Conservation (phyloP, 1,284 basidiomycete species). For the Schizophyllum commune region DNA sequence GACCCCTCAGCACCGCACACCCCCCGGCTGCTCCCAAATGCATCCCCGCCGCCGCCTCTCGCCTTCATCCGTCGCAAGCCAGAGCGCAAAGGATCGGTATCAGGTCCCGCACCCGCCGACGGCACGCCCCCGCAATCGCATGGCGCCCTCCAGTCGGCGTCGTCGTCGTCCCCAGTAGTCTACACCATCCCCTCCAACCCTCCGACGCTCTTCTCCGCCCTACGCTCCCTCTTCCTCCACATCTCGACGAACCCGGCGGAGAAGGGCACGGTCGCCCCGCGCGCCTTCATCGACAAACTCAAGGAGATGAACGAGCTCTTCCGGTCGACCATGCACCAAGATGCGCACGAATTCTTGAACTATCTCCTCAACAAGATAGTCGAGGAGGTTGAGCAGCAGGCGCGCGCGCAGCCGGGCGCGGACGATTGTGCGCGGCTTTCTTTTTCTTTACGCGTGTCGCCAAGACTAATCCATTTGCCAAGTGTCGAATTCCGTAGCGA, state of each 20-base stretch:
- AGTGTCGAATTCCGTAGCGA: constrained; percentile 54
- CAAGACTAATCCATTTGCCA: constrained; percentile 1
- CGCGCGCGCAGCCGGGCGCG: not conserved
- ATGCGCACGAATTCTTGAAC: constrained; percentile 96
- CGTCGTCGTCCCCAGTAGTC: constrained; percentile 11
- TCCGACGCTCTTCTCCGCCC: constrained; percentile 79
- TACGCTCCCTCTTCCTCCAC: constrained; percentile 84
- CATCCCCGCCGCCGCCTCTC: constrained; percentile 18
- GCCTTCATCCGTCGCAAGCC: constrained; percentile 35
- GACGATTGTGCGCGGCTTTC: not conserved
- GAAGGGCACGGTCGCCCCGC: constrained; percentile 80
- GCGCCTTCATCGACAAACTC: constrained; percentile 86
- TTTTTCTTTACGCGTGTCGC: no score
- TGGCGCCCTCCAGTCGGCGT: constrained; percentile 13
- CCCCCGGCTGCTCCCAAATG: constrained; percentile 7
- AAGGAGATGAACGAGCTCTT: constrained; percentile 85
- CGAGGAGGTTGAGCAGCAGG: constrained; percentile 84
- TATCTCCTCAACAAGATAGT: constrained; percentile 90
- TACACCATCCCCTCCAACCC: constrained; percentile 51
- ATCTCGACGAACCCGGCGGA: constrained; percentile 70
- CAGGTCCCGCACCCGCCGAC: constrained; percentile 19
- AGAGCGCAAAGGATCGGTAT: constrained; percentile 37
- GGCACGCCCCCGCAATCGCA: constrained; percentile 14
- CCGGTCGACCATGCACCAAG: constrained; percentile 84
- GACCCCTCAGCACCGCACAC: constrained; percentile 22